Percentiles rank a stretch among this genome's conserved stretches.
Evolutionary conservation across 495 filamentous ascomycete genomes (phyloP).

Genomic region (Aspergillus avenaceus): DNA sequence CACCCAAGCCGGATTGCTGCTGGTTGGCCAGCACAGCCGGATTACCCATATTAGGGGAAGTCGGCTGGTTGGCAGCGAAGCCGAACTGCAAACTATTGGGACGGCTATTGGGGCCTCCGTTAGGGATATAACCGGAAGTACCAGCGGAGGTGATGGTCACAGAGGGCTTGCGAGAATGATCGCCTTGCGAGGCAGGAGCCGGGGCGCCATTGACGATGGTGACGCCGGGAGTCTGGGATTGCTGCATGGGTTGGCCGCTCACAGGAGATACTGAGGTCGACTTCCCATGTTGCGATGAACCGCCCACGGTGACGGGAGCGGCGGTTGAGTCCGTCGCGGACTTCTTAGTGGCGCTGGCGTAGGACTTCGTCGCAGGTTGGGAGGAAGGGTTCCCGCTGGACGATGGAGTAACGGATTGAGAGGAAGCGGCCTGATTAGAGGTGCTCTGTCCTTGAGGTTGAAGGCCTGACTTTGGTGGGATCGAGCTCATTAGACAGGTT

Average conservation of each 20-base stretch:
- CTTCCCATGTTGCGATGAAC: constrained; percentile 79
- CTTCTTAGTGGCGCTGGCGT: constrained; percentile 78
- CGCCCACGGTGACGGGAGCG: constrained; percentile 64
- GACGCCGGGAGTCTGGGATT: constrained; percentile 52
- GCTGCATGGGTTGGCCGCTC: constrained; percentile 75
- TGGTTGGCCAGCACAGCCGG: constrained; percentile 45
- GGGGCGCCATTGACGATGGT: constrained; percentile 65
- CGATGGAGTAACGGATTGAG: constrained; percentile 52
- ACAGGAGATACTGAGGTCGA: constrained; percentile 69
- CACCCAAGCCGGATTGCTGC: constrained; percentile 51
- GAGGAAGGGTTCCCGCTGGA: constrained; percentile 46
- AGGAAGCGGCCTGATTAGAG: constrained; percentile 38
- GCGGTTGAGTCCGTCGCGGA: constrained; percentile 66
- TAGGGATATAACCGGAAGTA: constrained; percentile 67
- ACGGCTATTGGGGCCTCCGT: constrained; percentile 63
- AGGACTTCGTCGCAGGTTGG: constrained; percentile 53
- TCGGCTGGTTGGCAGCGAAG: constrained; percentile 55
- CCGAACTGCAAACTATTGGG: constrained; percentile 74
- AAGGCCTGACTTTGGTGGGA: constrained; percentile 46
- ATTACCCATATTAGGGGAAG: constrained; percentile 62
- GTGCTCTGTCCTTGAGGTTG: constrained; percentile 54
- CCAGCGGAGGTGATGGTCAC: constrained; percentile 83
- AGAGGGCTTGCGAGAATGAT: constrained; percentile 79
- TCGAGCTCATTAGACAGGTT: constrained; percentile 51
- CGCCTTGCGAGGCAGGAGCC: constrained; percentile 53